phyloP scores from a whole-genome alignment of 805 yeast genomes.

The Yarrowia keelungensis region DNA sequence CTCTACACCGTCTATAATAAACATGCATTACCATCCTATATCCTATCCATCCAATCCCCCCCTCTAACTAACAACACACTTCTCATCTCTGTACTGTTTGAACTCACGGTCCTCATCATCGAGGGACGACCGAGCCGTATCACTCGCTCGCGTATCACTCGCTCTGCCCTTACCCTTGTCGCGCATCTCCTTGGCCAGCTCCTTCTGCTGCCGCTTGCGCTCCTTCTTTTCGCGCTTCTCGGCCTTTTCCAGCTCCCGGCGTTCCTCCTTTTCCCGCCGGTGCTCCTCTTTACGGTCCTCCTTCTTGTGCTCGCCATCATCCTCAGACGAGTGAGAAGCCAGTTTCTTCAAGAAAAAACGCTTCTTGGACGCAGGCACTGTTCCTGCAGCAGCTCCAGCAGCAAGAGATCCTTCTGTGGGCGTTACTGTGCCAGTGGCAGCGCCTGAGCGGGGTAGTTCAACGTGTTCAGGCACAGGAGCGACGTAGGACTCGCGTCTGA shows the following conservation, averaged over 20 bases:
- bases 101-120: conserved; percentile 32
- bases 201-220: conserved; percentile 20
- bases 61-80: conserved; percentile 12
- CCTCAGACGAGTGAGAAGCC: conserved; percentile 34
- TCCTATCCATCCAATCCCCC: not conserved
- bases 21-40: conserved; percentile 10
- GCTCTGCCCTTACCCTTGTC: conserved; percentile 21
- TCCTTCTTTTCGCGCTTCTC: conserved; percentile 27
- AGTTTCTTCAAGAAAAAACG: conserved; percentile 30
- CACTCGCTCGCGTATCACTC: conserved; percentile 9
- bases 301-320: not conserved
- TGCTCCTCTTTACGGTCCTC: not conserved
- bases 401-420: not conserved
- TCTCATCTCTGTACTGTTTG: conserved; percentile 27
- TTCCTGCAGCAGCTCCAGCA: not conserved
- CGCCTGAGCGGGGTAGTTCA: not conserved
- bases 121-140: conserved; percentile 25
- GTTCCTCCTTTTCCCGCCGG: not conserved
- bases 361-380: conserved; percentile 17
- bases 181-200: conserved; percentile 5
- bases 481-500: conserved; percentile 22
- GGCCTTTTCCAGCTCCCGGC: conserved; percentile 16
- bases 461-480: conserved; percentile 9
- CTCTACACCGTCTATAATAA: not conserved
- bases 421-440: conserved; percentile 18